Evolutionary conservation across 768 basidiomycete species (phyloP).

Genomic region (Suillus paluster): DNA sequence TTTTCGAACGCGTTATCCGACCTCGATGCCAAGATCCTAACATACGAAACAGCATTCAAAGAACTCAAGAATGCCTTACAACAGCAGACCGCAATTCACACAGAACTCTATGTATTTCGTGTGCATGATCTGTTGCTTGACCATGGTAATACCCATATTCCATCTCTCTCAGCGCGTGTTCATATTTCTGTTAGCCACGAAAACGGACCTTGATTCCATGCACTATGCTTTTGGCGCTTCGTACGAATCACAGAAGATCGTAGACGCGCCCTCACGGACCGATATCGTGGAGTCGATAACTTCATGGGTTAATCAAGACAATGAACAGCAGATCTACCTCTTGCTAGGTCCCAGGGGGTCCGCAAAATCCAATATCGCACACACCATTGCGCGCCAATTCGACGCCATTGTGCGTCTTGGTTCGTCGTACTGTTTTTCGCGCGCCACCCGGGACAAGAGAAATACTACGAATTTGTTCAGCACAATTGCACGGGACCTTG

Average conservation of each 20-base stretch:
- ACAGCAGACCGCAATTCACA: neutral
- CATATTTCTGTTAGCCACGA: constrained; percentile 3
- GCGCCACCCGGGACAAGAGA: constrained; percentile 14
- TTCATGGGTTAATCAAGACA: constrained; percentile 21
- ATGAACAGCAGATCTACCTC: constrained; percentile 25
- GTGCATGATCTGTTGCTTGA: constrained; percentile 3
- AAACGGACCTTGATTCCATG: constrained; percentile 22
- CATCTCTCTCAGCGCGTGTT: neutral
- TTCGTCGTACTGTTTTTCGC: constrained; percentile 36
- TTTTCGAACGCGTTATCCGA: neutral
- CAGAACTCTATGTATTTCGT: neutral
- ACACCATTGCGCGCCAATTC: constrained; percentile 32
- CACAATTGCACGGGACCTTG: constrained; percentile 39
- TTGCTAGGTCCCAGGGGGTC: constrained; percentile 33
- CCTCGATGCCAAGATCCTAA: constrained; percentile 4
- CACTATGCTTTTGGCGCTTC: constrained; percentile 25
- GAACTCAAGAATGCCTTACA: constrained; percentile 7
- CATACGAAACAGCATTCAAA: constrained; percentile 8
- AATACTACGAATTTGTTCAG: constrained; percentile 33
- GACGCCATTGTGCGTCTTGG: constrained; percentile 32
- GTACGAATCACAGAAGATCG: constrained; percentile 22
- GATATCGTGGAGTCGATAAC: constrained; percentile 21
- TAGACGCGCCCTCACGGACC: constrained; percentile 14
- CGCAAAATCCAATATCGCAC: constrained; percentile 38
- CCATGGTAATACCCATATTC: neutral